Conservation (phyloP, 345 rosid species). For the Syzygium grande region DNA sequence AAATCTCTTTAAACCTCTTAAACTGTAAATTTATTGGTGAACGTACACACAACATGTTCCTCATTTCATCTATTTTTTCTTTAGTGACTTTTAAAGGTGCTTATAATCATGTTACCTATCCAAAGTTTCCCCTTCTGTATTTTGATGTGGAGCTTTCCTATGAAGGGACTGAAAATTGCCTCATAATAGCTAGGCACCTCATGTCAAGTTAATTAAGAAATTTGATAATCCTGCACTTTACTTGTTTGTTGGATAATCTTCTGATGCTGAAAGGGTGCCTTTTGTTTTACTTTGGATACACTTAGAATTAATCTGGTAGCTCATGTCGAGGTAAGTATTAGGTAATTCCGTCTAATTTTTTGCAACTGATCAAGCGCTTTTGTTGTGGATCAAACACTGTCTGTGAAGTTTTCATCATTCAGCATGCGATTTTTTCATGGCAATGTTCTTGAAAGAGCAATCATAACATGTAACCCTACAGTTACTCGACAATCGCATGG, state of each 20-base stretch:
- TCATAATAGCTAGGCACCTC: not conserved
- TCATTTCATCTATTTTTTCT: not conserved
- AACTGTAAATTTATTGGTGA: not conserved
- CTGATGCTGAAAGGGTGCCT: not conserved
- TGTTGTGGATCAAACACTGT: not conserved
- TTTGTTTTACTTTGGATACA: not conserved
- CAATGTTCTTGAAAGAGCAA: not conserved
- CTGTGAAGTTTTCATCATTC: not conserved
- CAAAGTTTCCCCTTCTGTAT: not conserved
- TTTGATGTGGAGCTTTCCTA: not conserved
- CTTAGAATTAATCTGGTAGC: not conserved
- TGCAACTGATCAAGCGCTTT: not conserved
- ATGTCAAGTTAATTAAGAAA: not conserved
- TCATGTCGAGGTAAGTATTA: not conserved
- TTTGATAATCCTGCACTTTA: not conserved
- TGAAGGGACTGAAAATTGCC: not conserved
- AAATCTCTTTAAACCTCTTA: not conserved
- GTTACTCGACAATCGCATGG: slow-evolving; percentile 68
- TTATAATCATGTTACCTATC: not conserved
- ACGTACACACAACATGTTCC: not conserved
- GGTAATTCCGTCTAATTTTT: not conserved
- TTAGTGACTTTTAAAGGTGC: not conserved
- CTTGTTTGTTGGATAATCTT: not conserved
- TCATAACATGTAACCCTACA: not conserved
- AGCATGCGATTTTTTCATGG: not conserved